Conservation (phyloP, 2,329 filamentous ascomycete genomes). For the Berkeleyomyces rouxiae region DNA sequence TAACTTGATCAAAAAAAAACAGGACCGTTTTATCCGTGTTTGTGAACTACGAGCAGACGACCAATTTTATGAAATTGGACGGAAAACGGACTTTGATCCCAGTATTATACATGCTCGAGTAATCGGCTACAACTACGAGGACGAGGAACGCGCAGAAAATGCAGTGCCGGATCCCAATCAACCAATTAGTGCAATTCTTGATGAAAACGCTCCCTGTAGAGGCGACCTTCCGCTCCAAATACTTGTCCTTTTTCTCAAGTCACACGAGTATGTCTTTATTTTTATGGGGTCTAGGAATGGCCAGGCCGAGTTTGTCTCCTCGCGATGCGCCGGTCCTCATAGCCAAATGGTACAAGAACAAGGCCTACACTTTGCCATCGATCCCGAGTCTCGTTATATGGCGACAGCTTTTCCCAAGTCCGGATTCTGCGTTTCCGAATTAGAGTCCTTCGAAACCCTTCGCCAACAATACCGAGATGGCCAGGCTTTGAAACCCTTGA, state of each 20-base stretch:
- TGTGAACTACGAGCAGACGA: slow-evolving; percentile 55
- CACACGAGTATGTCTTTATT: slow-evolving; percentile 59
- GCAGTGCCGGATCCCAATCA: background rate
- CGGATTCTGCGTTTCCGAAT: slow-evolving; percentile 54
- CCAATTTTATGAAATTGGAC: slow-evolving; percentile 57
- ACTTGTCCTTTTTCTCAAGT: slow-evolving; percentile 59
- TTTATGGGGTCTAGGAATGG: slow-evolving; percentile 40
- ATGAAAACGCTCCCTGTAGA: slow-evolving; percentile 10
- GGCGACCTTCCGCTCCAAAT: slow-evolving; percentile 54
- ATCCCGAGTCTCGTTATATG: slow-evolving; percentile 53
- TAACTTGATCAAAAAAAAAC: background rate
- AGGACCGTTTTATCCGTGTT: slow-evolving; percentile 68
- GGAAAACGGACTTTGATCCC: slow-evolving; percentile 61
- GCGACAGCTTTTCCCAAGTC: slow-evolving; percentile 56
- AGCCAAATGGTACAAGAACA: slow-evolving; percentile 33
- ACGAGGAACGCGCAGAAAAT: background rate
- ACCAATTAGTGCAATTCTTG: slow-evolving; percentile 1
- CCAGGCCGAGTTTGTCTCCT: slow-evolving; percentile 42
- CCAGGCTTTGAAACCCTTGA: slow-evolving; percentile 42
- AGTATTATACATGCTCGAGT: slow-evolving; percentile 66
- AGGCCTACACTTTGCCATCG: slow-evolving; percentile 54
- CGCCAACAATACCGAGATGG: slow-evolving; percentile 30
- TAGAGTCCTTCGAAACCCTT: slow-evolving; percentile 39
- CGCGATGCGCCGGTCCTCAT: slow-evolving; percentile 40
- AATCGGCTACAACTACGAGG: slow-evolving; percentile 33